Evolutionary conservation across 495 filamentous ascomycete genomes (phyloP).

Genomic region (Bathelium albidoporum): DNA sequence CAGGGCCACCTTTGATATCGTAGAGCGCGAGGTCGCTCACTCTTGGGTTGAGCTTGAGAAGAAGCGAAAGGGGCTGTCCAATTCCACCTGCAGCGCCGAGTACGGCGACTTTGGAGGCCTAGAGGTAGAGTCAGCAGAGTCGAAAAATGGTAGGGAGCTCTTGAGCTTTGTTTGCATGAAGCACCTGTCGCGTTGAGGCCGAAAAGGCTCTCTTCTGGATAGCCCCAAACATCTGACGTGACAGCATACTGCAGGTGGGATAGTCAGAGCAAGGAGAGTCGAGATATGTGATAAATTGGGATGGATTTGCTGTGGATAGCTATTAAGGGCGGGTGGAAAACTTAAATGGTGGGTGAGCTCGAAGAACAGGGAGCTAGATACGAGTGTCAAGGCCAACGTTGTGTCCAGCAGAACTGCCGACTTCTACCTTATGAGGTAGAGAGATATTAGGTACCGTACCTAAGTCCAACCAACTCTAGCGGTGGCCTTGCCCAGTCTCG

Average conservation of each 20-base stretch:
- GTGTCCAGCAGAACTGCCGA: no score
- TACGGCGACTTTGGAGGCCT: constrained; percentile 95
- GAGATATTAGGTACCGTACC: no score
- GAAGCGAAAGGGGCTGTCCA: constrained; percentile 92
- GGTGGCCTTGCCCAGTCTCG: no score
- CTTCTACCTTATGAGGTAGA: no score
- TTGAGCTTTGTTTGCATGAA: constrained; percentile 19
- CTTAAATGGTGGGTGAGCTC: no score
- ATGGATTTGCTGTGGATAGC: not conserved
- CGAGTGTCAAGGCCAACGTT: not conserved
- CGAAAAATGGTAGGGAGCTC: not conserved
- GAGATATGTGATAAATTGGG: not conserved
- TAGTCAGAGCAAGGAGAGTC: not conserved
- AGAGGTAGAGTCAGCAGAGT: constrained; percentile 10
- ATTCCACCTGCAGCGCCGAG: constrained; percentile 95
- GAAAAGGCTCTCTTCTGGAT: constrained; percentile 89
- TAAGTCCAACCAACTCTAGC: no score
- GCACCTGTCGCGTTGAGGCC: constrained; percentile 78
- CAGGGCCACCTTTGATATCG: constrained; percentile 89
- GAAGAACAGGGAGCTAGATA: not conserved
- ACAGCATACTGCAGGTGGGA: not conserved
- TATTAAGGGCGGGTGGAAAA: no score
- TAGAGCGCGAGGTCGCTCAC: constrained; percentile 90
- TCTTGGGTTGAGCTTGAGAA: constrained; percentile 95
- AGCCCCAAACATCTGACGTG: constrained; percentile 42